Base-by-base conservation (phyloP, 257 asterid species). In the Thymus quinquecostatus region DNA sequence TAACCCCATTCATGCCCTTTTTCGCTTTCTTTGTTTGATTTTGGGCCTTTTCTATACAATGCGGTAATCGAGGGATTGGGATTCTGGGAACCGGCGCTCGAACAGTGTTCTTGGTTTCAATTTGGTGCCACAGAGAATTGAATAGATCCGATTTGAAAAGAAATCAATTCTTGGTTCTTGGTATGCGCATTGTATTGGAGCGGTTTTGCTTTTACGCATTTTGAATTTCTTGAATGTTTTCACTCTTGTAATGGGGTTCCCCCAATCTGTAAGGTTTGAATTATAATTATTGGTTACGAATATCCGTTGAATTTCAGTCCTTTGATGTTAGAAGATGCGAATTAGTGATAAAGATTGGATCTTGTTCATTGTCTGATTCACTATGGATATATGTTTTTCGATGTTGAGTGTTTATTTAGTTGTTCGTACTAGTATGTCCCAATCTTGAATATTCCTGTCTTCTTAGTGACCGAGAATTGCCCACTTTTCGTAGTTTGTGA, bases 151-250 rank as follows among this genome's bases (percentile, higher is more conserved):
- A 29, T 21, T 6, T 34, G 34, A 33, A 30, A 40, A 48, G 45
- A 63, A 58, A 41, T 32, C 45, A 27, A 29, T 33, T 69, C 54
- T 73, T 73, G 49, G n/a, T 75, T 56, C 28, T 30, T 27, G 30
- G 32, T 64, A n/a, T 14, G 14, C 8, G 6, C 14, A 36, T 50
- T 40, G 10, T 54, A 10, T 6, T 49, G 21, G 58, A 34, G 11
- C 44, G 7, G 2, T 66, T 29, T 48, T 78, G 68, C 34, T 29
- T 28, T 13, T 9, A 0, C 29, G 32, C 10, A 64, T 11, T 40
- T 55, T 13, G 21, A 49, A 7, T 49, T 50, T 13, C 5, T 5
- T 13, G 8, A 13, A 50, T 3, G 1, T 50, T 50, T 50, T n/a
- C 2, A 4, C n/a, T n/a, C 6, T 2, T 1, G 0, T 4, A 50